Conservation (phyloP, 495 filamentous ascomycete genomes). For the Halenospora varia region DNA sequence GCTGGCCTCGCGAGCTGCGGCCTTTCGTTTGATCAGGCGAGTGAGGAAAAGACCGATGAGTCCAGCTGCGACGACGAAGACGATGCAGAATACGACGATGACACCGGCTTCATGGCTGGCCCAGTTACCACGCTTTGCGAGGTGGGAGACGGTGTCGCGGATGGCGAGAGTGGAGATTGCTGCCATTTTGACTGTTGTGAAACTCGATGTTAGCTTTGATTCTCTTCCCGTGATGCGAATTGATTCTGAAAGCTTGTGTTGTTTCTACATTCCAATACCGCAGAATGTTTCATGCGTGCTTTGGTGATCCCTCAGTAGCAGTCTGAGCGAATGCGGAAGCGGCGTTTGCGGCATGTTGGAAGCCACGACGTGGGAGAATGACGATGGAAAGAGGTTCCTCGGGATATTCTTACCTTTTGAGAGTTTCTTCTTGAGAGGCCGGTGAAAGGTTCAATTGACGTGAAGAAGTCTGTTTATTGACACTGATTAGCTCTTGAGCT, state of each 20-base stretch:
- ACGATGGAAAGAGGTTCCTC: neutral
- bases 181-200: neutral
- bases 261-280: no score
- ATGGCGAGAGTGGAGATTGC: constrained; percentile 8
- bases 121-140: constrained; percentile 51
- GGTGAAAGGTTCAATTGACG: neutral
- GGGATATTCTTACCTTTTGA: neutral
- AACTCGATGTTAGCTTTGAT: neutral
- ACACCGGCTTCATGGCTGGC: constrained; percentile 47
- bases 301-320: no score
- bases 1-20: neutral
- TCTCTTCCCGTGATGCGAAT: neutral
- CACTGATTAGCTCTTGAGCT: neutral
- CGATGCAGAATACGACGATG: constrained; percentile 55
- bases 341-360: neutral
- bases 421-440: neutral
- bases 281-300: no score
- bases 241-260: neutral
- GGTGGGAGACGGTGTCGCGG: constrained; percentile 22
- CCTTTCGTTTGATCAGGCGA: constrained; percentile 20
- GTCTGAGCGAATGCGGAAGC: neutral
- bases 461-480: neutral
- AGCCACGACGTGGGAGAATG: neutral
- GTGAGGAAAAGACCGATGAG: constrained; percentile 42
- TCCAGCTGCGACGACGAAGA: constrained; percentile 46